Evolutionary conservation across 306 rosid species (phyloP).

Genomic region (Gastrolobium villosum): DNA sequence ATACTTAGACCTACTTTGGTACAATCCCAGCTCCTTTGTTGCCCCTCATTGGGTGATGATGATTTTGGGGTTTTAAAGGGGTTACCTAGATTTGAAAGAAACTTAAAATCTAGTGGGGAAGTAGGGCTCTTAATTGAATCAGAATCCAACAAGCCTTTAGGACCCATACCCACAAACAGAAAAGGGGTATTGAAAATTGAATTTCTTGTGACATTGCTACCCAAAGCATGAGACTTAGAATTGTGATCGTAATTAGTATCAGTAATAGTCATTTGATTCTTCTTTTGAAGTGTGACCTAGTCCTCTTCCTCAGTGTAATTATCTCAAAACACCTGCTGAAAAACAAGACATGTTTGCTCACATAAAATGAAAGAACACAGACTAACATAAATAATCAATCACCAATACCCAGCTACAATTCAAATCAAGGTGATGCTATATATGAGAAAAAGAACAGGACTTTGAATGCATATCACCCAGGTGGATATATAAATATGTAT

Average conservation of each 20-base stretch:
- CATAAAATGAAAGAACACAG: not conserved
- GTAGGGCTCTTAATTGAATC: slow-evolving; percentile 90
- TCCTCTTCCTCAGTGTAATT: slow-evolving; percentile 80
- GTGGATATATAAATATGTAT: no score
- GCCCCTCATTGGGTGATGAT: slow-evolving; percentile 56
- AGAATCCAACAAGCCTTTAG: slow-evolving; percentile 70
- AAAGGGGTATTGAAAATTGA: slow-evolving; percentile 74
- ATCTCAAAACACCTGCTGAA: slow-evolving; percentile 51
- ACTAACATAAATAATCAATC: not conserved
- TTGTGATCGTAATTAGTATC: slow-evolving; percentile 56
- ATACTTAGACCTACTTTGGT: slow-evolving; percentile 84
- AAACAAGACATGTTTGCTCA: slow-evolving; percentile 12
- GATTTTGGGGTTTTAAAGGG: slow-evolving; percentile 58
- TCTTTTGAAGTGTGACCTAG: slow-evolving; percentile 68
- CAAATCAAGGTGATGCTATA: not conserved
- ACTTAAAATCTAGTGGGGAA: slow-evolving; percentile 77
- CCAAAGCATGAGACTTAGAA: slow-evolving; percentile 52
- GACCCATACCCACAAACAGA: slow-evolving; percentile 69
- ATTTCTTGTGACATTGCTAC: slow-evolving; percentile 57
- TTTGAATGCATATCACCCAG: slow-evolving; percentile 4
- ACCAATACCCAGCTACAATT: not conserved
- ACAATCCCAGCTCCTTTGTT: slow-evolving; percentile 72
- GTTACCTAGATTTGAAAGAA: slow-evolving; percentile 69
- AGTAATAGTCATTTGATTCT: slow-evolving; percentile 55
- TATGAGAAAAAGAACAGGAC: slow-evolving; percentile 17